Evolutionary conservation across 306 rosid species (phyloP).

Genomic region (Acmispon strigosus): DNA sequence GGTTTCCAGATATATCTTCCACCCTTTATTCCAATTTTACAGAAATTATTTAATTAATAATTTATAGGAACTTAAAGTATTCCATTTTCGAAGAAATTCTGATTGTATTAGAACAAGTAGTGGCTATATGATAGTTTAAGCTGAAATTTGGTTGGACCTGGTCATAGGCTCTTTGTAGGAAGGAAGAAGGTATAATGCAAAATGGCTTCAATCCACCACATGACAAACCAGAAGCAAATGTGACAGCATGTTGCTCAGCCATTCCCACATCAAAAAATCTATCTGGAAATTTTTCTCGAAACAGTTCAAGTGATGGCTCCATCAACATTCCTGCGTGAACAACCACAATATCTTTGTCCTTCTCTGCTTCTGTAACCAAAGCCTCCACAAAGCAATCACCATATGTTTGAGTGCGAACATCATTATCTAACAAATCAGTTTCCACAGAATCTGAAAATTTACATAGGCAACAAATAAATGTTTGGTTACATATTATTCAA

Average conservation of each 20-base stretch:
- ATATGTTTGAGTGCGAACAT: slow-evolving; percentile 41
- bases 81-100: not conserved
- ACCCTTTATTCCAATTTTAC: not conserved
- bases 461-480: slow-evolving; percentile 9
- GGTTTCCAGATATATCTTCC: not conserved
- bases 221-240: slow-evolving; percentile 88
- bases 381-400: slow-evolving; percentile 83
- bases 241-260: slow-evolving; percentile 98
- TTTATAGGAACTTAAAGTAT: slow-evolving; percentile 3
- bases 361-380: slow-evolving; percentile 62
- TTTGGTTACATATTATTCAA: not conserved
- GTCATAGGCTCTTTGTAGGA: slow-evolving; percentile 86
- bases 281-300: slow-evolving; percentile 66
- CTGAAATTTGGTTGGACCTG: slow-evolving; percentile 48
- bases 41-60: not conserved
- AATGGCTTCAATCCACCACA: slow-evolving; percentile 96
- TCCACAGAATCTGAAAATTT: slow-evolving; percentile 44
- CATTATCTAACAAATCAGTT: slow-evolving; percentile 19
- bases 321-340: slow-evolving; percentile 80
- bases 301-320: slow-evolving; percentile 65
- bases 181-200: slow-evolving; percentile 81
- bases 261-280: slow-evolving; percentile 81
- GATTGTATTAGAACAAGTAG: not conserved
- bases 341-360: slow-evolving; percentile 74
- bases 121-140: not conserved